Percentiles rank a stretch among this genome's conserved stretches.
These are phyloP conservation scores for Nissolia schottii DNA, from an alignment of 306 rosid genomes.

Conservation along the genomic window DNA sequence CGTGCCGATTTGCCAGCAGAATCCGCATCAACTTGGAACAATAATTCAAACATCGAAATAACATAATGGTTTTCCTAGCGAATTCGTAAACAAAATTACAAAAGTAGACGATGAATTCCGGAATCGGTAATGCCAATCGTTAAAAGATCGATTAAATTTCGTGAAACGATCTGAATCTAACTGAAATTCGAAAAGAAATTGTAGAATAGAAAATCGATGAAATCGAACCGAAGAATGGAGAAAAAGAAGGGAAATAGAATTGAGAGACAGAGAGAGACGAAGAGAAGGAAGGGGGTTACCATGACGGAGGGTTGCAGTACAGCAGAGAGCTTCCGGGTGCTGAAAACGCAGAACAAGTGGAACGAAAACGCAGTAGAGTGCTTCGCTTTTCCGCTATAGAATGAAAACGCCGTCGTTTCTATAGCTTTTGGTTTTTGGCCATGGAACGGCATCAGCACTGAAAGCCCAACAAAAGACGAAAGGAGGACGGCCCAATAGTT, in stretches of 20 bases:
- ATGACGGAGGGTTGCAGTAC: neutral
- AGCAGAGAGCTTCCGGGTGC: neutral
- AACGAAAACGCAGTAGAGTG: too few species aligned
- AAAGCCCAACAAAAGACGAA: too few species aligned
- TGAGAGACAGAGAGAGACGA: neutral
- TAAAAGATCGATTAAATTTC: neutral
- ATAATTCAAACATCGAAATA: neutral
- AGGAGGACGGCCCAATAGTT: too few species aligned
- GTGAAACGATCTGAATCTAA: neutral
- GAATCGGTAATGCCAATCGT: neutral
- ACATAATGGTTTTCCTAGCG: neutral
- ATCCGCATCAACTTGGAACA: neutral
- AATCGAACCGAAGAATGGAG: neutral
- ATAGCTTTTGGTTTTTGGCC: too few species aligned
- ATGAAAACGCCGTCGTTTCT: too few species aligned
- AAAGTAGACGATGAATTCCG: neutral
- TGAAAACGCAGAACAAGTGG: slow-evolving; percentile 14
- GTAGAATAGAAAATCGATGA: neutral
- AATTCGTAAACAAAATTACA: neutral
- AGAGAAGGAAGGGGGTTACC: slow-evolving; percentile 3
- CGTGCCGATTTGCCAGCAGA: neutral
- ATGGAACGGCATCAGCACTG: too few species aligned
- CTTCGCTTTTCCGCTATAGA: too few species aligned
- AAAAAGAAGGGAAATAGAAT: neutral
- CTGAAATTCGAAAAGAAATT: neutral